phyloP scores from a whole-genome alignment of 1,284 basidiomycete genomes.

The Irpex sp. region DNA sequence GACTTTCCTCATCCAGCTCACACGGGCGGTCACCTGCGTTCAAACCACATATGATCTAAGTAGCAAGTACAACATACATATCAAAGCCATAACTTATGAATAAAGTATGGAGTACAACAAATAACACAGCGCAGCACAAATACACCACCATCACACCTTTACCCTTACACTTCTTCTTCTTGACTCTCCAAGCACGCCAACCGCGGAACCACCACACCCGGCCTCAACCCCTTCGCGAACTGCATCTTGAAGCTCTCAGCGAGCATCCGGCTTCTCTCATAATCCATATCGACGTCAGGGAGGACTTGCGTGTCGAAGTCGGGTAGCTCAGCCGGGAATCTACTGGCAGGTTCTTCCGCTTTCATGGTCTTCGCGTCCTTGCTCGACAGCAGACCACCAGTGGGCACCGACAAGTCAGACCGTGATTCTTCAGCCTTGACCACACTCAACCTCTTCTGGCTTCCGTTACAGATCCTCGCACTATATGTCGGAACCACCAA shows the following conservation, averaged over 20 bases:
- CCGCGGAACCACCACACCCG: slow-evolving; percentile 20
- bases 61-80: not conserved
- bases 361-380: not conserved
- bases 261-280: slow-evolving; percentile 10
- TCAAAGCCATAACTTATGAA: not conserved
- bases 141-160: too few relatives aligned
- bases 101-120: not conserved
- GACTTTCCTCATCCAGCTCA: not conserved
- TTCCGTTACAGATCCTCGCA: not conserved
- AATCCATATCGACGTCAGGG: slow-evolving; percentile 10
- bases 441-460: not conserved
- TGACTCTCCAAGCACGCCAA: slow-evolving; percentile 23
- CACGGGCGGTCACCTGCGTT: not conserved
- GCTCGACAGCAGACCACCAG: not conserved
- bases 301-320: slow-evolving; percentile 8
- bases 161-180: slow-evolving; percentile 1
- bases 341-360: not conserved
- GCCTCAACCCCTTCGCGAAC: slow-evolving; percentile 16
- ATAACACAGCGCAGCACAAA: too few relatives aligned
- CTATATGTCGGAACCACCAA: not conserved
- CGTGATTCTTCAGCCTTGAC: not conserved
- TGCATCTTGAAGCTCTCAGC: slow-evolving; percentile 14
- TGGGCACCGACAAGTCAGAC: slow-evolving; percentile 6
- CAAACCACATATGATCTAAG: not conserved
- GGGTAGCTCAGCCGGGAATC: slow-evolving; percentile 16